These are phyloP conservation scores for Crithidia acanthocephali DNA, from an alignment of 208 protist genomes.

Conservation along the genomic window DNA sequence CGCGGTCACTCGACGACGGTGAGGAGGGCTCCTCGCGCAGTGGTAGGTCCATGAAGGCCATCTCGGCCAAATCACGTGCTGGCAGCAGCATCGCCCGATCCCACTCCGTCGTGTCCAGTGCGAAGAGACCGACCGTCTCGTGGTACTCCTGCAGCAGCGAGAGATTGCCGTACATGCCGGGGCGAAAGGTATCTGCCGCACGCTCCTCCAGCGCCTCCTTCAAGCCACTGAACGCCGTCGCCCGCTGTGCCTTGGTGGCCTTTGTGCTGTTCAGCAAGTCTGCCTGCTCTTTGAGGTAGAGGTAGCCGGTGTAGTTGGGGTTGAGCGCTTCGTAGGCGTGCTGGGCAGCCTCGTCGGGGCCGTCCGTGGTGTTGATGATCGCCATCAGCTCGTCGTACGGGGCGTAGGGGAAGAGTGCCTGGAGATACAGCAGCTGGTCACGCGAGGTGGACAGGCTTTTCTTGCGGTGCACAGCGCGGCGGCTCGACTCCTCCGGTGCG, in stretches of 20 bases:
- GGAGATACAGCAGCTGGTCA: conserved; percentile 52
- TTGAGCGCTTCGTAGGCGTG: conserved; percentile 57
- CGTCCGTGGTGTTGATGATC: conserved; percentile 28
- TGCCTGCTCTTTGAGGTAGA: conserved; percentile 50
- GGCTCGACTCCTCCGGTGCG: conserved; percentile 10
- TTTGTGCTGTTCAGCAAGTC: conserved; percentile 24
- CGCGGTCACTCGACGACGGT: not conserved
- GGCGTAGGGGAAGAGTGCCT: conserved; percentile 78
- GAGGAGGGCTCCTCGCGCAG: conserved; percentile 29
- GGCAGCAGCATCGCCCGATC: conserved; percentile 52
- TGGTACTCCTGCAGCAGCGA: conserved; percentile 69
- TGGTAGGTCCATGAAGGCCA: conserved; percentile 42
- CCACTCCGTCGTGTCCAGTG: conserved; percentile 75
- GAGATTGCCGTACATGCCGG: conserved; percentile 33
- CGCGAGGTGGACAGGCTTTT: conserved; percentile 16
- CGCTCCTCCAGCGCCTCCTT: conserved; percentile 43
- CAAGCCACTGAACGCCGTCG: conserved; percentile 41
- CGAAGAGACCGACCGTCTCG: conserved; percentile 53
- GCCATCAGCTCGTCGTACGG: conserved; percentile 32
- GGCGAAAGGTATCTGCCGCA: conserved; percentile 27
- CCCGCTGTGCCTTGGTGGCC: conserved; percentile 22
- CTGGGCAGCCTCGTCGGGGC: conserved; percentile 49
- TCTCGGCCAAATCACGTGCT: conserved; percentile 35
- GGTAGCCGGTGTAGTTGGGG: conserved; percentile 47
- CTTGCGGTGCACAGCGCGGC: not conserved